Percentiles rank a stretch among this genome's conserved stretches.
Conservation (phyloP, 805 yeast species). For the Metschnikowia picachoensis region DNA sequence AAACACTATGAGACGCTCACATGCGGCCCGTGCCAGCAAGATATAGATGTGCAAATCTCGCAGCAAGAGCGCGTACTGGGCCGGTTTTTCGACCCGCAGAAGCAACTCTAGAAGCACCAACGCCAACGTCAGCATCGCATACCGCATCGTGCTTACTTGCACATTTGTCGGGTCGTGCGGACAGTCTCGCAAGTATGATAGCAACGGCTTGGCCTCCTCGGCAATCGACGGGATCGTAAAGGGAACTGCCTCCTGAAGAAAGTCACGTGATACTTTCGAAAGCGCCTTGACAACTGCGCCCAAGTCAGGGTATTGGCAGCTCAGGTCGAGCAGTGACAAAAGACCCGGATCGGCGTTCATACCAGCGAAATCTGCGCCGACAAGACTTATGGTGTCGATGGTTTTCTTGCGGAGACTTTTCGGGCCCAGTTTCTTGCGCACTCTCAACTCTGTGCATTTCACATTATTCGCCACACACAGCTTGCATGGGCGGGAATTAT, state of each 20-base stretch:
- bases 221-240: constrained; percentile 7
- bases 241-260: constrained; percentile 6
- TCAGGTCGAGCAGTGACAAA: constrained; percentile 4
- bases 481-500: constrained; percentile 34
- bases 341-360: background rate
- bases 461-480: constrained; percentile 36
- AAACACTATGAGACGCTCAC: constrained; percentile 3
- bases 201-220: background rate
- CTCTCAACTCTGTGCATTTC: constrained; percentile 35
- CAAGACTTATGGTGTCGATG: constrained; percentile 26
- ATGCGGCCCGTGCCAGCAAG: constrained; percentile 5
- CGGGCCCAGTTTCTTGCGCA: constrained; percentile 41
- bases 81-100: background rate
- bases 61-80: background rate
- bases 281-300: constrained; percentile 1
- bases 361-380: constrained; percentile 6
- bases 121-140: constrained; percentile 8
- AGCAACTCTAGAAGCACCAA: constrained; percentile 7
- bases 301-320: constrained; percentile 4
- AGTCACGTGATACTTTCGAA: background rate
- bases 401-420: constrained; percentile 34
- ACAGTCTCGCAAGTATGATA: background rate
- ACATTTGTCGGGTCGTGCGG: background rate
- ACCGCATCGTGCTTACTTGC: constrained; percentile 1
- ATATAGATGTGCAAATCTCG: constrained; percentile 6